A percentile compares a stretch with the other conserved stretches of the same genome.
phyloP scores from a whole-genome alignment of 2,329 filamentous ascomycete genomes.

The Plectosphaerella plurivora region DNA sequence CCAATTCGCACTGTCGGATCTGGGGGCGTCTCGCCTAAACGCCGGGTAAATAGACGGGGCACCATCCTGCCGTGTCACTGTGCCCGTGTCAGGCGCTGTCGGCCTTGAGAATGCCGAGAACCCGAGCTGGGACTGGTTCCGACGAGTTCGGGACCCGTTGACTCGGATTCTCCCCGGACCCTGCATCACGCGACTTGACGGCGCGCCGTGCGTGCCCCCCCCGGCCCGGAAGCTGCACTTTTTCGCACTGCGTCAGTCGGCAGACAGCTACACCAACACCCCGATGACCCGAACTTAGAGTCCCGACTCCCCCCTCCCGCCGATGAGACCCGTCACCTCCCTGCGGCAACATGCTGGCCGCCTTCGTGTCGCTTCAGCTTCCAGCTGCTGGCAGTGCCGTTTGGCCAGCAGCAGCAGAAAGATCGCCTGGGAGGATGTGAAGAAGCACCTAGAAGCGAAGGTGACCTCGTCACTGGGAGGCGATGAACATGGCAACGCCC shows the following conservation, averaged over 20 bases:
- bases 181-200: background rate
- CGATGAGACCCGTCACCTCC: background rate
- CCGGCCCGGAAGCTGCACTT: background rate
- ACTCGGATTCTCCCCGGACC: background rate
- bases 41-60: too few relatives aligned
- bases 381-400: background rate
- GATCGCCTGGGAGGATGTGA: background rate
- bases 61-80: too few relatives aligned
- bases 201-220: background rate
- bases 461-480: conserved; percentile 25
- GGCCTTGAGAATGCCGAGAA: too few relatives aligned
- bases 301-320: background rate
- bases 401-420: background rate
- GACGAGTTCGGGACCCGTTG: background rate
- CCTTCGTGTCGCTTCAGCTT: background rate
- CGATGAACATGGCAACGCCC: conserved; percentile 19
- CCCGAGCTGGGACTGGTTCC: too few relatives aligned
- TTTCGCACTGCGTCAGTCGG: background rate
- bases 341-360: background rate
- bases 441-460: conserved; percentile 10
- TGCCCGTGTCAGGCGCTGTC: too few relatives aligned
- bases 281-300: too few relatives aligned
- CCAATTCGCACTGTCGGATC: too few relatives aligned
- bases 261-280: background rate
- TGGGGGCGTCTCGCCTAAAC: too few relatives aligned